Evolutionary conservation across 2,329 filamentous ascomycete species (phyloP), one percentile per base, ranked within the genome.

Genomic region (Grosmannia serpens): DNA sequence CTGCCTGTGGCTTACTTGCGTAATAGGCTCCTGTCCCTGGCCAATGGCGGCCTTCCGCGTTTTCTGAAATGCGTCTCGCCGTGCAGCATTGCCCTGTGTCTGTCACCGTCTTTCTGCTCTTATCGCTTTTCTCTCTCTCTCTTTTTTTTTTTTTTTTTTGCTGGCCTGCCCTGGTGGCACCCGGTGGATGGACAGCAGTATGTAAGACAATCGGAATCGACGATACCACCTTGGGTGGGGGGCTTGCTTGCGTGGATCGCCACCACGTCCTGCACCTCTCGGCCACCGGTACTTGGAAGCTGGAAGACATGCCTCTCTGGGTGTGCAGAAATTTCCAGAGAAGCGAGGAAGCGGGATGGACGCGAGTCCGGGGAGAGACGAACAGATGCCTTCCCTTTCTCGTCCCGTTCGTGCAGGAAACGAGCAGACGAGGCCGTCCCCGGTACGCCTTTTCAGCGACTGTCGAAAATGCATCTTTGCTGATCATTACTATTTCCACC

Each of bases 201-300:
- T n/a, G 41, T 44, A n/a, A 44, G 41, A 44, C 41, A 44, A 44
- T 44, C 41, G 20, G 41, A 44, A 44, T 44, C 41, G 41, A 44
- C 41, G 41, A 44, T 44, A 52, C 29, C 50, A 52, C 50, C 27
- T 52, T 31, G 15, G 50, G 15, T n/a, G 50, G 27, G 50, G 27
- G 50, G 3, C 1, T 52, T 11, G 50, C 50, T 29, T 52, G 49
- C 26, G 50, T 52, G 26, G 56, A 59, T 58, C 58, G 35, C 22
- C 53, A 35, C 44, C 49, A 46, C 56, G 22, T 57, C 51, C 61
- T 62, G 61, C 59, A 62, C 49, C 61, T 57, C 57, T 61, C 59
- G 61, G 59, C 58, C 55, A 55, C 57, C 59, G 61, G 57, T 31
- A 17, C 27, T 8, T 50, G 47, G 26, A 51, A 49, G 5, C 26